These are phyloP conservation scores for Kwoniella botswanensis DNA, from an alignment of 768 basidiomycete species.

Conservation along the genomic window DNA sequence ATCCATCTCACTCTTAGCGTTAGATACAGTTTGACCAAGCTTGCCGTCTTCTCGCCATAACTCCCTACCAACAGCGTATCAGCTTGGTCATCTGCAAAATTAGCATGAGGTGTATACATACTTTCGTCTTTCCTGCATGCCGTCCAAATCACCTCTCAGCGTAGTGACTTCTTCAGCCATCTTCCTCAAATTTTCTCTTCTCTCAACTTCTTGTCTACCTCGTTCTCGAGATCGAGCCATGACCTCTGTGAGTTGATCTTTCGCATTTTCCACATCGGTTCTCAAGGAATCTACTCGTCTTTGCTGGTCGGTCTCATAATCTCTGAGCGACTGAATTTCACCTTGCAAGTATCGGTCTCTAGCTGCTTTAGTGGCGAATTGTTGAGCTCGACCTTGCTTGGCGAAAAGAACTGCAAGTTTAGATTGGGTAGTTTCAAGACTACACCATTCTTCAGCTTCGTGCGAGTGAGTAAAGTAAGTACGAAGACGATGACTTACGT, in stretches of 20 bases:
- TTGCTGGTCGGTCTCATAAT: conserved; percentile 65
- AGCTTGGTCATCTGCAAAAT: not conserved
- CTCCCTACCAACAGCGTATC: conserved; percentile 61
- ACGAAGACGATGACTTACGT: conserved; percentile 51
- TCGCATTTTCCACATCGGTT: conserved; percentile 46
- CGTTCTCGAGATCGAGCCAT: conserved; percentile 63
- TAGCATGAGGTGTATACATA: conserved; percentile 42
- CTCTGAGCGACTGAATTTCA: conserved; percentile 75
- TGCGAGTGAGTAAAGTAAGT: not conserved
- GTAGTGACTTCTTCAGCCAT: conserved; percentile 61
- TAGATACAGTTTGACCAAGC: conserved; percentile 73
- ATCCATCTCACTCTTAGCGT: conserved; percentile 80
- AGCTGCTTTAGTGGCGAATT: conserved; percentile 80
- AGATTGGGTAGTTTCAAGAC: conserved; percentile 75
- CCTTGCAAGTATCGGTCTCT: conserved; percentile 80
- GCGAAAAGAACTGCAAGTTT: conserved; percentile 76
- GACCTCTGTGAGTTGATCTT: conserved; percentile 61
- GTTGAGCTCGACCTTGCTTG: conserved; percentile 85
- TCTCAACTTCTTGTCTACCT: conserved; percentile 65
- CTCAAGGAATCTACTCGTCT: conserved; percentile 65
- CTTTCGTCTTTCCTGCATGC: conserved; percentile 79
- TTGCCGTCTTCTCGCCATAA: conserved; percentile 94
- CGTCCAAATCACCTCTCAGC: conserved; percentile 72
- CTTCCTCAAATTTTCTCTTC: conserved; percentile 65
- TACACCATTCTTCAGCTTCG: conserved; percentile 35